Evolutionary conservation across 2,329 filamentous ascomycete species (phyloP).

Genomic region (Alternaria arborescens): DNA sequence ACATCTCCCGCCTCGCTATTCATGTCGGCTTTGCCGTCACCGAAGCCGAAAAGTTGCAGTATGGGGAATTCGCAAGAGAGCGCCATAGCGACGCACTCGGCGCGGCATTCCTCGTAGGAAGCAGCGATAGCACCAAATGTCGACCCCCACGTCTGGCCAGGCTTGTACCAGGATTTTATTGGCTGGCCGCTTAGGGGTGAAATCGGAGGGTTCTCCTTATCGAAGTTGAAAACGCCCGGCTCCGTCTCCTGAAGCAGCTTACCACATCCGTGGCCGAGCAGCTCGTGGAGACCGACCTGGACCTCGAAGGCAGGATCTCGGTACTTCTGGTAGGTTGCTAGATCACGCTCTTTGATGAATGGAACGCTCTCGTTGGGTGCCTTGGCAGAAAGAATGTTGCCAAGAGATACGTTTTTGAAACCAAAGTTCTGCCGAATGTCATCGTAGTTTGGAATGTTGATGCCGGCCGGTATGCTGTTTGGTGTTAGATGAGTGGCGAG

Average conservation of each 20-base stretch:
- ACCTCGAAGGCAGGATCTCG: slow-evolving; percentile 92
- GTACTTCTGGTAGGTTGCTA: slow-evolving; percentile 80
- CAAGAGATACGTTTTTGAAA: slow-evolving; percentile 93
- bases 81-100: slow-evolving; percentile 92
- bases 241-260: slow-evolving; percentile 92
- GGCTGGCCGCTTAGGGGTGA: slow-evolving; percentile 82
- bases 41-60: slow-evolving; percentile 90
- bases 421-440: slow-evolving; percentile 79
- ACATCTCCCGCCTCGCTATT: slow-evolving; percentile 82
- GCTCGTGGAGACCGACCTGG: slow-evolving; percentile 92
- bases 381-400: slow-evolving; percentile 91
- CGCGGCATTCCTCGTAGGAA: slow-evolving; percentile 93
- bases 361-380: slow-evolving; percentile 91
- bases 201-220: slow-evolving; percentile 79
- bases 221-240: slow-evolving; percentile 86
- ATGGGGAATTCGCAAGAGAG: slow-evolving; percentile 88
- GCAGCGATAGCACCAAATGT: slow-evolving; percentile 89
- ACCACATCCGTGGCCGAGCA: slow-evolving; percentile 88
- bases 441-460: slow-evolving; percentile 67
- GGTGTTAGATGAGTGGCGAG: slow-evolving; percentile 6
- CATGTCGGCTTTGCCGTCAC: slow-evolving; percentile 77
- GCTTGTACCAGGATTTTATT: slow-evolving; percentile 88
- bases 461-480: slow-evolving; percentile 64
- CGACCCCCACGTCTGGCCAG: slow-evolving; percentile 91
- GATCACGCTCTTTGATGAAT: slow-evolving; percentile 82